Base-by-base conservation (phyloP, 2,329 filamentous ascomycete species). In the Pseudogymnoascus sp. region DNA sequence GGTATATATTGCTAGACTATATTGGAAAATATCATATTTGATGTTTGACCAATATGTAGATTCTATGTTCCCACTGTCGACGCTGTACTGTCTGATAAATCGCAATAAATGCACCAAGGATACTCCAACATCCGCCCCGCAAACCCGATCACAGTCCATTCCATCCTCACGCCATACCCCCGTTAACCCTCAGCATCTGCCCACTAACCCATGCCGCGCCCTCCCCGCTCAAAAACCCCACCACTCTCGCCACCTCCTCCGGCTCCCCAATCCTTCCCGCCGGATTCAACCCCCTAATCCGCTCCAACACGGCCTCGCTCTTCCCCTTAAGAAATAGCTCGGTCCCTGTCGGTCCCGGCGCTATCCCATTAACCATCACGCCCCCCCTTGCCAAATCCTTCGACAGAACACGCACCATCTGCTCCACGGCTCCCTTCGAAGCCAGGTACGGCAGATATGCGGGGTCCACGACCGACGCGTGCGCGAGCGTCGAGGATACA, bases 391-490 rank as follows among this genome's bases (percentile, higher is more conserved):
- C 78, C 2, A 83, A 75, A 63, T 83, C 80, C 67, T 83, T 83
- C 4, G 79, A 79, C 37, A 83, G 64, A 0, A 79, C 71, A 1
- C 80, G 76, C 0, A 77, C 77, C 73, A 84, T 79, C 66, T 83
- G 80, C 70, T 84, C 81, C 42, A 85, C 77, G 2, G 82, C 80
- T 19, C 80, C 82, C 66, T 84, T 84, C 11, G 78, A 79, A 0
- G 77, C 70, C 13, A 74, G 70, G 69, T 84, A 85, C 11, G 78
- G 70, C 15, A 80, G 71, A 64, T 81, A 81, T 2, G 72, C 69
- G 1, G 77, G 75, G 3, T 73, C 71, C 11, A 82, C 74, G 1
- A 71, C 75, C 0, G 73, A 75, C 9, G 73, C 71, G 7, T 67
- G 66, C 17, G 70, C 75, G 21, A 76, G 73, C 2, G 72, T 75